phyloP scores from a whole-genome alignment of 345 rosid species.

The Psidium guajava region DNA sequence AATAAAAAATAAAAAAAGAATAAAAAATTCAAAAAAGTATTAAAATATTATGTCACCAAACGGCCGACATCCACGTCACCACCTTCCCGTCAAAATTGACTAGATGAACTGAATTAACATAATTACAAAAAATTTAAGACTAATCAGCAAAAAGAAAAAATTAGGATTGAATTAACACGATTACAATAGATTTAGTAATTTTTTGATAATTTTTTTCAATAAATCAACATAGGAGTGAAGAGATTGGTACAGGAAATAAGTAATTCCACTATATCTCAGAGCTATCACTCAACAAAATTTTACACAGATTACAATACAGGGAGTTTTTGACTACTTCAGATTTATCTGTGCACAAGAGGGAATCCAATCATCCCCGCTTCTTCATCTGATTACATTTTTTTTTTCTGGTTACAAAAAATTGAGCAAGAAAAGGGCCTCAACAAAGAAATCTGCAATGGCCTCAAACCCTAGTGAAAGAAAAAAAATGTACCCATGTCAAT shows the following conservation, averaged over 20 bases:
- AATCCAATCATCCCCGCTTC: slow-evolving; percentile 8
- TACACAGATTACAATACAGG: neutral
- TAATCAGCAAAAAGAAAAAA: too few relatives aligned
- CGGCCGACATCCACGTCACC: too few relatives aligned
- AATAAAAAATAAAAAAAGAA: too few relatives aligned
- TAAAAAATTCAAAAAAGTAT: too few relatives aligned
- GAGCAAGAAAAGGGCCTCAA: slow-evolving; percentile 3
- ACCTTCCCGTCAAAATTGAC: too few relatives aligned
- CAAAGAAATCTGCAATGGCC: slow-evolving; percentile 5
- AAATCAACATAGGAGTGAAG: neutral
- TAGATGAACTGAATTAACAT: too few relatives aligned
- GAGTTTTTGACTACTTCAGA: neutral
- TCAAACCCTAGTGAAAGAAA: neutral
- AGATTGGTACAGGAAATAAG: neutral
- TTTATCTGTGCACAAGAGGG: slow-evolving; percentile 2
- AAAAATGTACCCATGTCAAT: neutral
- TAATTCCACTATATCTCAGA: neutral
- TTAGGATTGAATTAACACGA: too few relatives aligned
- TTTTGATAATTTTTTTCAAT: too few relatives aligned
- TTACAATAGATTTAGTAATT: too few relatives aligned
- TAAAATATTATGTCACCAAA: too few relatives aligned
- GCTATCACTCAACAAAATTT: slow-evolving; percentile 2
- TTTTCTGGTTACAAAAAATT: slow-evolving; percentile 6
- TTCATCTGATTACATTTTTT: neutral
- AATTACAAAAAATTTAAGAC: too few relatives aligned